Base-by-base conservation (phyloP, 345 rosid genomes). In the Salix dunnii region DNA sequence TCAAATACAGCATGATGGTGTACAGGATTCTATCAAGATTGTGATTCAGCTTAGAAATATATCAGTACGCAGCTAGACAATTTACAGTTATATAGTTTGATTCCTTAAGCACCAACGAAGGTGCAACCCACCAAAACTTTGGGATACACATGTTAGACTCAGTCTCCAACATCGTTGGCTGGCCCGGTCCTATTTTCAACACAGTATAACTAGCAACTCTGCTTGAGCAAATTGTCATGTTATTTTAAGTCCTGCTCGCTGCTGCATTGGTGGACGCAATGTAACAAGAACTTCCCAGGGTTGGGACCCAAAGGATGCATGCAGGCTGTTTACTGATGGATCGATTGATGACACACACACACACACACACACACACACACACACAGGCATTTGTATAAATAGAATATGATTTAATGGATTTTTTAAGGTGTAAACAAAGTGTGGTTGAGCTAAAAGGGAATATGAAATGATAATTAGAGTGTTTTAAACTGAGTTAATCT, bases 1-100 rank as follows among this genome's bases (percentile, higher is more conserved):
- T 78, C 77, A 78, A 74, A 61, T 58, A 31, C 46, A 75, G 43
- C 46, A 75, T 72, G 21, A 68, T 73, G 74, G 74, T 28, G 63
- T 43, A 35, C 17, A 42, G 60, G 80, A 82, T 75, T 36, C 35
- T 68, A 53, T 18, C 68, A 43, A 61, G 82, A 31, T 78, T 40
- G 21, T 72, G 79, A 53, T 76, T 72, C 67, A 49, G 46, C 23
- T 36, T 4, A 46, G 67, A 28, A 75, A 35, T 43, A 25, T 33
- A 42, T 42, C 31, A 20, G 23, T 2, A 18, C 17, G 13, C n/a
- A 20, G 43, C 65, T 1, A 7, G 58, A 16, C 33, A 42, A 18
- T 18, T 40, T 40, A 3, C 49, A 23, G 61, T 68, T 43, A 36
- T 67, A 23, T 31, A 42, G 38, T 42, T 42, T 53, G 55, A 69